Percentiles rank a stretch among this genome's conserved stretches.
These are phyloP conservation scores for Aureobasidium sp. DNA, from an alignment of 2,329 filamentous ascomycete genomes.

Conservation along the genomic window DNA sequence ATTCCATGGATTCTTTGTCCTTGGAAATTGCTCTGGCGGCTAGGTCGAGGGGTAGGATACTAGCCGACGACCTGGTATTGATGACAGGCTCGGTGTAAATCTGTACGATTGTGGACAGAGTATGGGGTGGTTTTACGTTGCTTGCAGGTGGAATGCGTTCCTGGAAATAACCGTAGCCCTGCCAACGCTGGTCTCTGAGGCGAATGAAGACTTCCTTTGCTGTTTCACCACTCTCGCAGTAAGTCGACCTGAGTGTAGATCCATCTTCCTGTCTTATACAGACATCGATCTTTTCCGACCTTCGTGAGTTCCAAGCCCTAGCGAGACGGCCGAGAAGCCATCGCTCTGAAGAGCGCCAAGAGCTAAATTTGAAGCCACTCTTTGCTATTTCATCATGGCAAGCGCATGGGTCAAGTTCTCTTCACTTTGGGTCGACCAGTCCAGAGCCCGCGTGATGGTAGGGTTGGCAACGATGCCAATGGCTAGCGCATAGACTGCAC, in stretches of 20 bases:
- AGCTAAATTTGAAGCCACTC: too few species aligned
- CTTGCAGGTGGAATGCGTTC: not conserved
- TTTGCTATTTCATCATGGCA: too few species aligned
- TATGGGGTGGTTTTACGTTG: not conserved
- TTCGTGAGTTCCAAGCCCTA: too few species aligned
- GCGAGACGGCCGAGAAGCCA: too few species aligned
- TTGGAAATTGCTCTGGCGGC: not conserved
- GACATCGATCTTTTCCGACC: too few species aligned
- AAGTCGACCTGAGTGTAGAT: too few species aligned
- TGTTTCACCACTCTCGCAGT: not conserved
- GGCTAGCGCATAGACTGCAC: not conserved
- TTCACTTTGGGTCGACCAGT: not conserved
- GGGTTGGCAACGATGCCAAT: not conserved
- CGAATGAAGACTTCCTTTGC: not conserved
- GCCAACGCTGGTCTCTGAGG: not conserved
- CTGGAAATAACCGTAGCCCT: not conserved
- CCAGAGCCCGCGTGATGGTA: not conserved
- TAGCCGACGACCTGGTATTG: too few species aligned
- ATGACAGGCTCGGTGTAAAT: not conserved
- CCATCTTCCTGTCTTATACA: too few species aligned
- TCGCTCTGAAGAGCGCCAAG: too few species aligned
- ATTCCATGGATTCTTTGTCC: not conserved
- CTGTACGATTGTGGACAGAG: not conserved
- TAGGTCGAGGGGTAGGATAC: not conserved
- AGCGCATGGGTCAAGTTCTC: not conserved